Conservation (phyloP, 176 grass and related monocot species). For the Poa pratensis region DNA sequence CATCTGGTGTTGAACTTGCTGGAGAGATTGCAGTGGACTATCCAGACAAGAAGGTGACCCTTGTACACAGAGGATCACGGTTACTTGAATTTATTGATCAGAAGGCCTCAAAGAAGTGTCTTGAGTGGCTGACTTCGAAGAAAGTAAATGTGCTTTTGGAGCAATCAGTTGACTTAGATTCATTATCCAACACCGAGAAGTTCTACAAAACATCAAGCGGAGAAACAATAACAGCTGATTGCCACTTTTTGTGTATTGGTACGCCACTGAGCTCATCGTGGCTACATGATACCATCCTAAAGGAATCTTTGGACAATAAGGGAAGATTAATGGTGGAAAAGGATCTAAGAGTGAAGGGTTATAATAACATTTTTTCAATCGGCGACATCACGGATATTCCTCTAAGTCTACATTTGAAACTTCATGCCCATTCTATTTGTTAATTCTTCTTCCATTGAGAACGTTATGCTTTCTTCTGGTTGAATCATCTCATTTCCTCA, state of each 20-base stretch:
- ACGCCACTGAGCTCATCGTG: conserved; percentile 78
- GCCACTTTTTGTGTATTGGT: conserved; percentile 80
- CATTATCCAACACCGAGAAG: conserved; percentile 49
- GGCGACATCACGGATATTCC: conserved; percentile 89
- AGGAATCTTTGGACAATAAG: conserved; percentile 70
- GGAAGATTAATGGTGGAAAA: conserved; percentile 87
- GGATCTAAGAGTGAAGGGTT: conserved; percentile 76
- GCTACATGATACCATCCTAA: conserved; percentile 70
- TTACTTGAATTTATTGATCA: conserved; percentile 73
- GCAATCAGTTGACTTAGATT: conserved; percentile 67
- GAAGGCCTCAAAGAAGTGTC: conserved; percentile 75
- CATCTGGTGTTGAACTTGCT: conserved; percentile 95
- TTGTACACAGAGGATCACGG: conserved; percentile 80
- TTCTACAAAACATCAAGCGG: conserved; percentile 72
- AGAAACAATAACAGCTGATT: conserved; percentile 73
- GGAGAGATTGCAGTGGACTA: conserved; percentile 86
- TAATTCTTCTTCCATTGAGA: background rate
- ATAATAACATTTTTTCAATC: conserved; percentile 74
- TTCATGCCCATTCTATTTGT: background rate
- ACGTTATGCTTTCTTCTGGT: background rate
- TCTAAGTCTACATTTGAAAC: conserved; percentile 45
- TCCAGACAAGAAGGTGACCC: conserved; percentile 83
- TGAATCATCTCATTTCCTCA: background rate
- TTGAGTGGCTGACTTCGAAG: conserved; percentile 84
- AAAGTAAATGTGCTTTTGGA: conserved; percentile 86